These are phyloP conservation scores for Epichloe amarillans DNA, from an alignment of 2,329 filamentous ascomycete genomes.

Conservation along the genomic window DNA sequence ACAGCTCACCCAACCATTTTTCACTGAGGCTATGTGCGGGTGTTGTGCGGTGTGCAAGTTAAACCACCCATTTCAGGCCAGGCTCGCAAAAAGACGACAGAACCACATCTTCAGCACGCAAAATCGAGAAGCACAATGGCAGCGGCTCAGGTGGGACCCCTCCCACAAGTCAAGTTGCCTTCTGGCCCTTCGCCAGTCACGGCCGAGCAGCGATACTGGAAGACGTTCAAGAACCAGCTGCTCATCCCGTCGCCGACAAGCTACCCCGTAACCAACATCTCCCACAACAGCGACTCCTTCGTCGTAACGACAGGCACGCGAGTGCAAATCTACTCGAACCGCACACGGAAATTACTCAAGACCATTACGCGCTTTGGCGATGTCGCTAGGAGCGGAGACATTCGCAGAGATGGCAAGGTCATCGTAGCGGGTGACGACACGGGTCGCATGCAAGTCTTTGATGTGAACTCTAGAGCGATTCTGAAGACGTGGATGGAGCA, in stretches of 20 bases:
- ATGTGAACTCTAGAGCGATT: conserved; percentile 76
- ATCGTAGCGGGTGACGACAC: conserved; percentile 84
- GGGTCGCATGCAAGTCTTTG: conserved; percentile 89
- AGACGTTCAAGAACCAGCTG: conserved; percentile 81
- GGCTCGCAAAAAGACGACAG: no score
- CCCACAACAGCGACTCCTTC: conserved; percentile 63
- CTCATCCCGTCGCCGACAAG: conserved; percentile 83
- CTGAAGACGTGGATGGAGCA: conserved; percentile 91
- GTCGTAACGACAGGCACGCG: conserved; percentile 89
- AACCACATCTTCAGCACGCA: neutral
- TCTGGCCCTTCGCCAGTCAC: conserved; percentile 72
- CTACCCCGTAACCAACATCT: conserved; percentile 83
- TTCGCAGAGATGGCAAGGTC: conserved; percentile 77
- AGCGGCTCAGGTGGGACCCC: conserved; percentile 69
- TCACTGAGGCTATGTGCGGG: neutral
- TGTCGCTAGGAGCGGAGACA: conserved; percentile 77
- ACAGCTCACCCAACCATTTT: conserved; percentile 4
- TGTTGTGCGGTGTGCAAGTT: neutral
- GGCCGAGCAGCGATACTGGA: conserved; percentile 93
- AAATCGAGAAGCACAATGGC: conserved; percentile 20
- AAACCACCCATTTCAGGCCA: neutral
- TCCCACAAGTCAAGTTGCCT: conserved; percentile 71
- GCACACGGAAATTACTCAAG: conserved; percentile 82
- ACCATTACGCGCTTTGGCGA: conserved; percentile 91
- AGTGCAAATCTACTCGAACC: conserved; percentile 85